phyloP scores from a whole-genome alignment of 2,329 filamentous ascomycete genomes.

The Fusarium aywerte region DNA sequence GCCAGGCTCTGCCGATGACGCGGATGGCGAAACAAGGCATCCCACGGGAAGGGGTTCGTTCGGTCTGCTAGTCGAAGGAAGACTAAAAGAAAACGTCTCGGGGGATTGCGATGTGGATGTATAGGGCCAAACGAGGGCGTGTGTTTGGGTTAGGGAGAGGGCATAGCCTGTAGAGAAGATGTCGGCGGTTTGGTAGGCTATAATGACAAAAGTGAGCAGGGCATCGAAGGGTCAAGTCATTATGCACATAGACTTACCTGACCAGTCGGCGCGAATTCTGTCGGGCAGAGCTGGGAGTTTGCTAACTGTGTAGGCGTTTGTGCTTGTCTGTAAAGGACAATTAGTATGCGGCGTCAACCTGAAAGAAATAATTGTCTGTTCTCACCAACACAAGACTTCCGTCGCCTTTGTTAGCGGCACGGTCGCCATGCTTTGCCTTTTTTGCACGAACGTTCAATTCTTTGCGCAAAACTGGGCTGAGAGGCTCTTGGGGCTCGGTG shows the following conservation, averaged over 20 bases:
- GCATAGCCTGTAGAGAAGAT: constrained; percentile 78
- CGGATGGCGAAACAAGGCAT: constrained; percentile 81
- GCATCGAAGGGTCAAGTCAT: not conserved
- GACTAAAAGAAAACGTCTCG: constrained; percentile 81
- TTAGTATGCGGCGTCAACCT: constrained; percentile 33
- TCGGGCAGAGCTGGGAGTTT: constrained; percentile 86
- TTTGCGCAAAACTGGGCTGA: constrained; percentile 55
- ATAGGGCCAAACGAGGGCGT: constrained; percentile 94
- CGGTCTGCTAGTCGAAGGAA: constrained; percentile 77
- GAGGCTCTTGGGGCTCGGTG: constrained; percentile 59
- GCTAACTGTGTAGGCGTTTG: constrained; percentile 84
- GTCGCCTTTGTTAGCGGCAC: constrained; percentile 71
- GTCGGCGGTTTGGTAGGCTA: constrained; percentile 73
- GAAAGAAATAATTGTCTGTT: constrained; percentile 4
- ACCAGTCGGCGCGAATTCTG: constrained; percentile 73
- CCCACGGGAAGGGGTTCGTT: constrained; percentile 83
- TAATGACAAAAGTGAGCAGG: constrained; percentile 28
- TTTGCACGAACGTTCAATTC: constrained; percentile 71
- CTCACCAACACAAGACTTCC: constrained; percentile 73
- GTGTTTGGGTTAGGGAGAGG: constrained; percentile 80
- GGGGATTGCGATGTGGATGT: constrained; percentile 73
- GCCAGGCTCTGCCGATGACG: constrained; percentile 82
- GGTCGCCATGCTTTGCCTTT: constrained; percentile 71
- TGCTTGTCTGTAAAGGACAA: constrained; percentile 73
- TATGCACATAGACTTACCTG: constrained; percentile 64